Percentiles rank a stretch among this genome's conserved stretches.
These are phyloP conservation scores for Neurospora pannonica DNA, from an alignment of 495 filamentous ascomycete genomes.

Conservation along the genomic window DNA sequence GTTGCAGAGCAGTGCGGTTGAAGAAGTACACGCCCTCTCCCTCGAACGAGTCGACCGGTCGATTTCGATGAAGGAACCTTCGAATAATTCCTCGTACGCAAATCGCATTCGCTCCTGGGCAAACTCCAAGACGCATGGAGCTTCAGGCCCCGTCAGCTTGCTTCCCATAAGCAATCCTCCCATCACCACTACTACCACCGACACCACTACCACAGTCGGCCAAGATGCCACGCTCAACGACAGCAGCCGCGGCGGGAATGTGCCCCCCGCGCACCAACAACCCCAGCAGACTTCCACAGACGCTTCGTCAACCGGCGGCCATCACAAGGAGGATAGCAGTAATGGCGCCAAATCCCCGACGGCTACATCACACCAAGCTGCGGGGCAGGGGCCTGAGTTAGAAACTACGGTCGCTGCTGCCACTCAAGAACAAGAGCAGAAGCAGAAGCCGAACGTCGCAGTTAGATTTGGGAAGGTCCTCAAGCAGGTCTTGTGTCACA, in stretches of 20 bases:
- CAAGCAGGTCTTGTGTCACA: constrained; percentile 50
- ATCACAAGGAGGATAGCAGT: constrained; percentile 11
- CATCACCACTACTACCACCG: not conserved
- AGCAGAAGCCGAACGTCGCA: constrained; percentile 34
- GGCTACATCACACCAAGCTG: constrained; percentile 44
- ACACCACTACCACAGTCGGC: constrained; percentile 3
- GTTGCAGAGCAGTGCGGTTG: not conserved
- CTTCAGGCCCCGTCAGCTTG: constrained; percentile 28
- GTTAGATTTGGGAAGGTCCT: constrained; percentile 40
- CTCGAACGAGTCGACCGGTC: not conserved
- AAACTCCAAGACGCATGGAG: constrained; percentile 46
- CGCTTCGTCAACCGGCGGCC: not conserved
- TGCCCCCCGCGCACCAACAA: not conserved
- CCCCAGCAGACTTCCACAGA: not conserved
- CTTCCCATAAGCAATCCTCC: constrained; percentile 25
- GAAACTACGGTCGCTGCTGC: constrained; percentile 6
- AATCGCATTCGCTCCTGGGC: constrained; percentile 51
- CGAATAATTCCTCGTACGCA: constrained; percentile 41
- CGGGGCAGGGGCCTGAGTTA: constrained; percentile 50
- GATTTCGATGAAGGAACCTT: constrained; percentile 57
- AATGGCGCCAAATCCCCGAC: constrained; percentile 20
- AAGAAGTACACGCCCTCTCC: not conserved
- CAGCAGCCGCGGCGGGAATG: constrained; percentile 6
- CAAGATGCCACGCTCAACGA: constrained; percentile 16
- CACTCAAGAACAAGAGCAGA: constrained; percentile 8